Evolutionary conservation across 768 basidiomycete species (phyloP), one percentile per base, ranked within the genome.

Genomic region (Trametes coccinea): DNA sequence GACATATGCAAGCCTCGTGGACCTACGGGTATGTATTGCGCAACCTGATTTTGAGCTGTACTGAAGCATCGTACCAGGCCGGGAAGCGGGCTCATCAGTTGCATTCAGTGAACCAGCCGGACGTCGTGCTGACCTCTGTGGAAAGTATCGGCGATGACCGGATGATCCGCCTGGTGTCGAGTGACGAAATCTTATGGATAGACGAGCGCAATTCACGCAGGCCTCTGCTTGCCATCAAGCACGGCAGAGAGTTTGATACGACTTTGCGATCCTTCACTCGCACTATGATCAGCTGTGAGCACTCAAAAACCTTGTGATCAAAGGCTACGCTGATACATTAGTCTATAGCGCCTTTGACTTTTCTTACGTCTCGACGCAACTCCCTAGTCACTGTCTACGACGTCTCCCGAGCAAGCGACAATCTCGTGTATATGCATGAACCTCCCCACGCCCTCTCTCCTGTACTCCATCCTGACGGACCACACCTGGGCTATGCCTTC

Each of bases 121-220:
- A 71, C 30, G 77, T 82, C 51, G 54, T 79, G 0, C 70, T 91
- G 16, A 88, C 88, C 0, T 84, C 80, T 29, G 73, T 87, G 39
- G 84, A 86, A 63, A 72, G 78, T 60, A 69, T 75, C 16, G 64
- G 64, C 5, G 68, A 72, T 5, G 79, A 83, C 60, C 69, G 80
- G 47, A 71, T 86, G 41, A 67, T 86, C 33, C 80, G 82, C 2
- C 64, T 90, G 3, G 80, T 79, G 33, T 84, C 89, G 0, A 92
- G 89, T 1, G 76, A 75, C 0, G 79, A 87, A 47, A 66, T 92
- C 14, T 64, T 87, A 13, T 93, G 91, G 90, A 70, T 92, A 31
- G 91, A 93, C 67, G 74, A 78, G 31, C 82, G 90, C 34, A 81
- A 79, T 66, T 73, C 80, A n/a, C 70, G 70, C 27, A 83, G 75